Evolutionary conservation across 1,139 yeast genomes (phyloP).

Genomic region (Suhomyces coccinellae): DNA sequence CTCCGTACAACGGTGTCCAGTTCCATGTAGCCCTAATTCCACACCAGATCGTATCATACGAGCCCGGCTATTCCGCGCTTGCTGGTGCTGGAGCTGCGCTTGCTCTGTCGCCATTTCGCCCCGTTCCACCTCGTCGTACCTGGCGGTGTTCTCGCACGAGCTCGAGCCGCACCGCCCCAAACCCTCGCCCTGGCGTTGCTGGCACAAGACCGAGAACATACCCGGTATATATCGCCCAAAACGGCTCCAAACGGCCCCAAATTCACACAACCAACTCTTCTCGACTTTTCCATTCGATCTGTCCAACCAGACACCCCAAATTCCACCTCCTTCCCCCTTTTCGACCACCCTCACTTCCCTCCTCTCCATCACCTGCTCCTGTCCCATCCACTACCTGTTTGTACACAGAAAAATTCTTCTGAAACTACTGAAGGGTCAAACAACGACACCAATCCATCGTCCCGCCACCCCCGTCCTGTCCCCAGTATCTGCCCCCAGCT

Average conservation of each 20-base stretch:
- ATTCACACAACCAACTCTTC: background rate
- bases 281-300: background rate
- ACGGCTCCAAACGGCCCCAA: background rate
- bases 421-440: conserved; percentile 2
- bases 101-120: too few relatives aligned
- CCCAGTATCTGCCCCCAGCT: background rate
- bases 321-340: background rate
- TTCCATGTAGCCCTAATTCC: too few relatives aligned
- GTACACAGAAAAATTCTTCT: conserved; percentile 10
- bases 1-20: too few relatives aligned
- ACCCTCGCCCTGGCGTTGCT: background rate
- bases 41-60: too few relatives aligned
- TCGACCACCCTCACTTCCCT: background rate
- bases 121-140: background rate
- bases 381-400: conserved; percentile 1
- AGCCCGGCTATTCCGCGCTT: background rate
- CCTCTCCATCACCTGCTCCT: background rate
- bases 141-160: background rate
- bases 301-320: background rate
- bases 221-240: background rate
- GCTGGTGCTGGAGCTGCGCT: too few relatives aligned
- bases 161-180: too few relatives aligned
- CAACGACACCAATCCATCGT: background rate
- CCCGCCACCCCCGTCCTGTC: background rate
- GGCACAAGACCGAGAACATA: background rate